Evolutionary conservation across 2,329 filamentous ascomycete genomes (phyloP), one percentile per base, ranked within the genome.

Genomic region (Cytospora paraplurivora): DNA sequence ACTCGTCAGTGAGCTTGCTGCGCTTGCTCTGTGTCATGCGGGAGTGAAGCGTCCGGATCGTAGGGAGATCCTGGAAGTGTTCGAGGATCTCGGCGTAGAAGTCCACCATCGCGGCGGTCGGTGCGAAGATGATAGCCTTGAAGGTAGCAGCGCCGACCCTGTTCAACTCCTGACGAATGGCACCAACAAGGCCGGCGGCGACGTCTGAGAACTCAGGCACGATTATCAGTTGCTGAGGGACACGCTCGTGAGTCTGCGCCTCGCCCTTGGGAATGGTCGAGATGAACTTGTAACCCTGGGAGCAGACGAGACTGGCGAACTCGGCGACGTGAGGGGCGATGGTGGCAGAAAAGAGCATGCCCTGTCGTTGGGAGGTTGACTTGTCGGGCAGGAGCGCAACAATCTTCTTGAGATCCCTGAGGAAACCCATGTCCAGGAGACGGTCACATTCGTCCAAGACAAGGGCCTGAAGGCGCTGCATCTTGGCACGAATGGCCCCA

Each of bases 371-470:
- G 34, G 86, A 83, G 58, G 81, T 74, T 1, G 78, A 73, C 73
- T 88, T 86, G 65, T 83, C 76, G 0, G 91, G 91, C 4, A 96
- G 80, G 12, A 87, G 84, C 68, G 84, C 81, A 21, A 96, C 81
- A 65, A 96, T 93, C 69, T 91, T 89, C 73, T 90, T 86, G 3
- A 96, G 81, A 11, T 89, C 87, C 2, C 87, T 86, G n/a, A 91
- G 87, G 72, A 96, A 96, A 7, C 96, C 95, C 34, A 98, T 83
- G 76, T 99, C 95, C 15, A 99, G 81, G 27, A 99, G 79, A 65
- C 95, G 85, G 76, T 99, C 95, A 57, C 94, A 95, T 78, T 99
- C 95, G 72, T 99, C 95, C 47, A 99, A 83, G 19, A 95, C 90
- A 4, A 95, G 79, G 66, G 90, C 93, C 72, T 93, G 90, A 44